Evolutionary conservation across 352 stramenopile species (phyloP).

Genomic region (Globisporangium cederbergense): DNA sequence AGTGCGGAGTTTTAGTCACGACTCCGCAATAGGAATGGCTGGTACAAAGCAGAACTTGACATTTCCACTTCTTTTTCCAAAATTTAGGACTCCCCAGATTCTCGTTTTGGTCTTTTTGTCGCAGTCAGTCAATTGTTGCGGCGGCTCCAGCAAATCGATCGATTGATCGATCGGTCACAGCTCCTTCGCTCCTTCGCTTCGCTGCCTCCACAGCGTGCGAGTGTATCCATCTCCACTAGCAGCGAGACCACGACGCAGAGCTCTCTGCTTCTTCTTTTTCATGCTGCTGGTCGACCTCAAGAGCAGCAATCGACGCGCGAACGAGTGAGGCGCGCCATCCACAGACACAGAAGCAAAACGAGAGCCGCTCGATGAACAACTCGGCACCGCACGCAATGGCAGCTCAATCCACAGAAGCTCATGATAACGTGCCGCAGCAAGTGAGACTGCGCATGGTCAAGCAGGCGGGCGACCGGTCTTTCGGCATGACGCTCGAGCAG

Average conservation of each 20-base stretch:
- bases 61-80: too few relatives aligned
- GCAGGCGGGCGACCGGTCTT: slow-evolving; percentile 44
- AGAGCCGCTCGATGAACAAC: slow-evolving; percentile 11
- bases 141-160: background rate
- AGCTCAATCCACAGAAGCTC: background rate
- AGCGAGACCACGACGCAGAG: background rate
- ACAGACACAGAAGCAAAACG: background rate
- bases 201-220: background rate
- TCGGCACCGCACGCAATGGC: background rate
- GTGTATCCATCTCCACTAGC: background rate
- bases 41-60: too few relatives aligned
- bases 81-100: too few relatives aligned
- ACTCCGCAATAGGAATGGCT: too few relatives aligned
- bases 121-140: background rate
- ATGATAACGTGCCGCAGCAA: background rate
- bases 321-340: background rate
- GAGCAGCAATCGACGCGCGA: background rate
- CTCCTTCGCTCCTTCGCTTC: background rate
- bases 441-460: slow-evolving; percentile 45
- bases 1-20: too few relatives aligned
- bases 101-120: too few relatives aligned
- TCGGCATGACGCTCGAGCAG: slow-evolving; percentile 68
- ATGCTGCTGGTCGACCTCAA: background rate
- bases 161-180: background rate
- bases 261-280: background rate